Evolutionary conservation across 192 early-diverging fungal genomes (phyloP).

Genomic region (Linnemannia exigua): DNA sequence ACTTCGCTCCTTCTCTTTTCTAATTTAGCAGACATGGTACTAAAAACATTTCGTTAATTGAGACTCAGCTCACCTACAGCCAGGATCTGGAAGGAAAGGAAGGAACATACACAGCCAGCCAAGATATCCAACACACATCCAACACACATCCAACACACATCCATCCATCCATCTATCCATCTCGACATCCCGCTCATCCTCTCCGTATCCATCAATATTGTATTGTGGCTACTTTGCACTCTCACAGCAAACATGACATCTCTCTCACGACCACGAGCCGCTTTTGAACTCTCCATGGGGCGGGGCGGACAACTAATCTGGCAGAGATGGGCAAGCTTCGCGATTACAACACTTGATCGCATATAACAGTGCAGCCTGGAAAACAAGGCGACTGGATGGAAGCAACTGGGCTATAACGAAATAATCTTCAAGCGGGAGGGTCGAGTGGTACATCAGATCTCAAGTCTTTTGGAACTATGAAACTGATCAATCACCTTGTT

Average conservation of each 20-base stretch:
- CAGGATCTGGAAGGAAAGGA: background rate
- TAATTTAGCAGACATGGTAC: slow-evolving; percentile 52
- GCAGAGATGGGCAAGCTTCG: no score
- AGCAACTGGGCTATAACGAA: no score
- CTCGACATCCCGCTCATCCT: background rate
- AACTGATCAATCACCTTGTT: background rate
- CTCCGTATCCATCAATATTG: background rate
- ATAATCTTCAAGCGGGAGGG: no score
- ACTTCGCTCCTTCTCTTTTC: slow-evolving; percentile 46
- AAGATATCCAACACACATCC: background rate
- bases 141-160: slow-evolving; percentile 3
- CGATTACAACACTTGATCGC: no score
- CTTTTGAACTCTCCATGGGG: no score
- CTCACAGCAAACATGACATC: background rate
- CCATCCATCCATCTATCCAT: slow-evolving; percentile 41
- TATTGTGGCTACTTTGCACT: background rate
- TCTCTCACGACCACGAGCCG: background rate
- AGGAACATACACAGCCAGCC: background rate
- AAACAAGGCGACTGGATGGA: no score
- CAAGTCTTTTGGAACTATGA: background rate
- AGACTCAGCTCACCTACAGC: background rate
- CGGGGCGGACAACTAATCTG: no score
- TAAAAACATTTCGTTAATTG: slow-evolving; percentile 1
- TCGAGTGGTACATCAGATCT: background rate
- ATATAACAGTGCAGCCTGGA: no score